Evolutionary conservation across 371 early-diverging fungal species (phyloP), one percentile per base, ranked within the genome.

Genomic region (Mucor irregularis): DNA sequence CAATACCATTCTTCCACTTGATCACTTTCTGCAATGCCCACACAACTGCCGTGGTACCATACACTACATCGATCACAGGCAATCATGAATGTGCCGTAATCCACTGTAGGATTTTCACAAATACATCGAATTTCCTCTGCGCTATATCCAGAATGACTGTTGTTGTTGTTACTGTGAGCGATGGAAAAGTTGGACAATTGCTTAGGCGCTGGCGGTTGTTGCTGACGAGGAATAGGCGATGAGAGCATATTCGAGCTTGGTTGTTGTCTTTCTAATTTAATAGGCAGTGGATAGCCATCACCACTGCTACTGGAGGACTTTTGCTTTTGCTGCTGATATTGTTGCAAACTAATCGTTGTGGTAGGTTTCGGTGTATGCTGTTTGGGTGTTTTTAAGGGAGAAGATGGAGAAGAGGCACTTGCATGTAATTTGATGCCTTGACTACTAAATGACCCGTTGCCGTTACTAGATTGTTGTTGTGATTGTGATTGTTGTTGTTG

Each of bases 21-120:
- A 48, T 82, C 82, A 40, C 68, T 73, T 60, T 82, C 77, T 13
- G 74, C 70, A 25, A 88, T 67, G 9, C 79, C 79, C 3, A 89
- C 87, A 66, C 91, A 91, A 24, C 68, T 68, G 7, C 91, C 91
- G 71, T 91, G 91, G 60, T 82, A 89, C 91, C 91, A 91, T 2
- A 77, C 76, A 39, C 80, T 72, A 59, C 91, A 91, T 5, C 59
- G 44, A 64, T 91, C 91, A 60, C 91, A 91, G 10, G 89, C 86
- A 64, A 91, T 81, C 91, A 91, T 91, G 53, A 91, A 87, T 3
- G 76, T 69, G 8, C 89, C 90, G 66, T 89, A 82, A 62, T 91
- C 91, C 17, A 84, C 45, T 2, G 76, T 73, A 5, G 89, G 87
- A 47, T 81, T 71, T 5, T 74, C 73, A 53, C 91, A 90, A 14